Evolutionary conservation across 176 grass and related monocot genomes (phyloP).

Genomic region (Calamus simplicifolius): DNA sequence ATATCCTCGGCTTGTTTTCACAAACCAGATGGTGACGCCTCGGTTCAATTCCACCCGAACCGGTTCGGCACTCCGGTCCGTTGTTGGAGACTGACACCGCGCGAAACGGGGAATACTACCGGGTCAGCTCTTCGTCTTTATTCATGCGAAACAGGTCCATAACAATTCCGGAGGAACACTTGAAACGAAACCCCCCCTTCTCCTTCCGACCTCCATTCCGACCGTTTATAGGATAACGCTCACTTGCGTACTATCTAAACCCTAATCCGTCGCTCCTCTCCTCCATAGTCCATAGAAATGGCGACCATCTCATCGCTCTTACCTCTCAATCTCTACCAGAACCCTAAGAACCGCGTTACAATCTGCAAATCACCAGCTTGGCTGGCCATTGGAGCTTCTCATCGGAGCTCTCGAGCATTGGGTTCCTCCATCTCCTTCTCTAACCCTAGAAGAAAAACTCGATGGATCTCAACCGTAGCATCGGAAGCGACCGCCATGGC

Average conservation of each 20-base stretch:
- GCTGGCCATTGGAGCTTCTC: neutral
- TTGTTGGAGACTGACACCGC: too few species aligned
- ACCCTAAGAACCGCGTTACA: neutral
- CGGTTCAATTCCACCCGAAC: too few species aligned
- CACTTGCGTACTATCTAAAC: neutral
- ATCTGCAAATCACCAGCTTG: neutral
- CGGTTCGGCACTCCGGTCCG: too few species aligned
- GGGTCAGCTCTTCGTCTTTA: too few species aligned
- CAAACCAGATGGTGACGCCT: too few species aligned
- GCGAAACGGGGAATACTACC: too few species aligned
- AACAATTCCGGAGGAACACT: too few species aligned
- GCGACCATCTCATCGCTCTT: constrained; percentile 8
- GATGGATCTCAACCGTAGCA: constrained; percentile 6
- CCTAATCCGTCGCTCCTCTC: neutral
- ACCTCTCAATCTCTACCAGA: neutral
- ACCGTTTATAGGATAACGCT: neutral
- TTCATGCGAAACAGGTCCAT: too few species aligned
- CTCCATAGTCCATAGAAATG: neutral
- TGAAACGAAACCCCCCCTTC: too few species aligned
- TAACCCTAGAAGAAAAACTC: neutral
- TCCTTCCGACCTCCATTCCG: too few species aligned
- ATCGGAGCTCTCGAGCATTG: neutral
- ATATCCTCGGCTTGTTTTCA: too few species aligned
- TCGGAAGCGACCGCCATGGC: constrained; percentile 20
- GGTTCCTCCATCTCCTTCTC: neutral